Evolutionary conservation across 306 rosid species (phyloP), one percentile per base, ranked within the genome.

Genomic region (Crotalaria pallida): DNA sequence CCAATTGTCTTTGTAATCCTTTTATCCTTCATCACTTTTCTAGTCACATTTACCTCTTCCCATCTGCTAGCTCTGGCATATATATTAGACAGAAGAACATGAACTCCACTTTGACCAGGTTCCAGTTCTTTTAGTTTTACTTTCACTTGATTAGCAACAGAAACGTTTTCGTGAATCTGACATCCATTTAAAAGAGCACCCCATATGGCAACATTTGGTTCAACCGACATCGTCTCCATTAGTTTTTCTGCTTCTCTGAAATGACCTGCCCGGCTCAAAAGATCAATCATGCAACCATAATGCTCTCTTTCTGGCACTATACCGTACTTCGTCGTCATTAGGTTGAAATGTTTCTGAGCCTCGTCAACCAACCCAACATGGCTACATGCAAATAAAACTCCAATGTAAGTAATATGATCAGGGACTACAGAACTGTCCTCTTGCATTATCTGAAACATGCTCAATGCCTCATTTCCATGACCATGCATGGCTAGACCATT

Each of bases 111-210:
- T 10, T 74, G 65, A 63, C 71, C 69, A 76, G 82, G 87, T 63
- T 76, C 79, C 61, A 87, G 59, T 78, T 86, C 75, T 34, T 72
- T 56, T 15, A 89, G 53, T 31, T 31, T 77, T 19, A 43, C 34
- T 50, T 76, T 87, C 60, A 87, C 82, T 74, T 47, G 66, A 67
- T 87, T 75, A 40, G 95, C 89, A 48, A 88, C 79, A 59, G 50
- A 53, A 12, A 81, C 67, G 44, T 92, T 92, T 78, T 82, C 92
- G 79, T 92, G 85, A 72, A 86, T 88, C 68, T 84, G 84, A 48
- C 96, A 92, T 21, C 96, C 92, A 71, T 92, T 92, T 57, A 92
- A 77, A 76, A 92, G 77, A 69, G 96, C 88, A 67, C 92, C 81
- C 98, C 87, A 84, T 41, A 84, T 79, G 56, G 79, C 73, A 73